Evolutionary conservation across 129 eudicot species (phyloP).

Genomic region (Daucus carota): DH1_v3.0 NC_030384.2:28395501-28396000

Average conservation of each 20-base stretch:
- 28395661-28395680: constrained; percentile 6
- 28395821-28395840: constrained; percentile 18
- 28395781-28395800: constrained; percentile 24
- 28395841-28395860: constrained; percentile 29
- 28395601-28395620: constrained; percentile 10
- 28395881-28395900: constrained; percentile 12
- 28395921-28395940: not conserved
- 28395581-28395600: not conserved
- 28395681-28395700: constrained; percentile 18
- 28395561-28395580: not conserved
- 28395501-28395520: too few species aligned
- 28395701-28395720: constrained; percentile 15
- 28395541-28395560: not conserved
- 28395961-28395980: constrained; percentile 80
- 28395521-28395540: not conserved
- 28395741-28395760: constrained; percentile 15
- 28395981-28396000: constrained; percentile 71
- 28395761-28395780: constrained; percentile 12
- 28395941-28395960: constrained; percentile 55
- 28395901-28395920: constrained; percentile 1
- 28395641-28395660: constrained; percentile 14
- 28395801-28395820: constrained; percentile 21
- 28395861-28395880: constrained; percentile 15
- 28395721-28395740: constrained; percentile 14
- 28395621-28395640: constrained; percentile 6